These are phyloP conservation scores for Monosporascus cannonballus DNA, from an alignment of 2,329 filamentous ascomycete species.

Conservation along the genomic window DNA sequence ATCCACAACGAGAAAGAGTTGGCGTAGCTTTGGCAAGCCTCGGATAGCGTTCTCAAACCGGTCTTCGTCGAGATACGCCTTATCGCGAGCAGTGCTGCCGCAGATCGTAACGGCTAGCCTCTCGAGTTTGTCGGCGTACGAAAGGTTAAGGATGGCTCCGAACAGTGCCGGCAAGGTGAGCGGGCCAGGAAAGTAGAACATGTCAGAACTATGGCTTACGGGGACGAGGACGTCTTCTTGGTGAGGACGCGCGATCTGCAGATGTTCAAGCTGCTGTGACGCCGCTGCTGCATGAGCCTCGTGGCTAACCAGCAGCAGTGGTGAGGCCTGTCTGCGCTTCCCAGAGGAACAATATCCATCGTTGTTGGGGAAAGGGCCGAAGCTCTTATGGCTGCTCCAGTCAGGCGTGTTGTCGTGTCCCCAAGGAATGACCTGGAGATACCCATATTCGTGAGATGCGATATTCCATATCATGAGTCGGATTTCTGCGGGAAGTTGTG, in stretches of 20 bases:
- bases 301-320: not conserved
- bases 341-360: too few species aligned
- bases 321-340: not conserved
- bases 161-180: not conserved
- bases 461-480: not conserved
- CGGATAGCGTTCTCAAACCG: not conserved
- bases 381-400: not conserved
- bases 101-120: not conserved
- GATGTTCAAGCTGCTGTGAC: not conserved
- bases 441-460: not conserved
- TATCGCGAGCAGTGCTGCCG: not conserved
- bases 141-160: not conserved
- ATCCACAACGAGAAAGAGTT: not conserved
- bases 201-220: not conserved
- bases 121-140: not conserved
- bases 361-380: not conserved
- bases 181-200: not conserved
- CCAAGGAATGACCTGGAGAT: not conserved
- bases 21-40: not conserved
- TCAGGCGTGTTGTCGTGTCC: not conserved
- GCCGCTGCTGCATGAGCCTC: not conserved
- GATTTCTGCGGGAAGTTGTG: not conserved
- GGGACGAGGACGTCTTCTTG: not conserved
- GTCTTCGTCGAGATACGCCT: not conserved
- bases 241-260: not conserved